Percentiles rank a stretch among this genome's conserved stretches.
Evolutionary conservation across 768 basidiomycete species (phyloP).

Genomic region (Suillus lakei): DNA sequence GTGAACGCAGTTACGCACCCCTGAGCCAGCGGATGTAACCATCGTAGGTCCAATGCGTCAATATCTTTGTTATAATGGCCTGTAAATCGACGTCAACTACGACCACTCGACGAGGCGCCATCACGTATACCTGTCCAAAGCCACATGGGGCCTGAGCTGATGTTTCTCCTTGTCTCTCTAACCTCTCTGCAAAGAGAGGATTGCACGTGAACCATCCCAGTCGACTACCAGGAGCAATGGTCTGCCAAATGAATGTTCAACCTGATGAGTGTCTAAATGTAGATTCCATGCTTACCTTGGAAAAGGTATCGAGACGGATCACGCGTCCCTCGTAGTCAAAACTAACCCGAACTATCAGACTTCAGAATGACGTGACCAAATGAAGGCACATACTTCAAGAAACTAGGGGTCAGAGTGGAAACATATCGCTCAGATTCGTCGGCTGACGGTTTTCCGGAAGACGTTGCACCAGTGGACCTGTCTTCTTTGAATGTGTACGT

Average conservation of each 20-base stretch:
- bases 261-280: background rate
- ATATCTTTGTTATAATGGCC: slow-evolving; percentile 62
- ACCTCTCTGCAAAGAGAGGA: slow-evolving; percentile 73
- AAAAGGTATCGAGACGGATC: slow-evolving; percentile 81
- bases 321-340: slow-evolving; percentile 84
- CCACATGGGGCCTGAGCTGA: slow-evolving; percentile 74
- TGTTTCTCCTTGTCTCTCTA: slow-evolving; percentile 72
- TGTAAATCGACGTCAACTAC: slow-evolving; percentile 18
- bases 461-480: slow-evolving; percentile 22
- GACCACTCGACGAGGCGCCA: slow-evolving; percentile 3
- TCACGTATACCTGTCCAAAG: slow-evolving; percentile 59
- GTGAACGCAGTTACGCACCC: slow-evolving; percentile 40
- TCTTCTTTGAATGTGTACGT: slow-evolving; percentile 52
- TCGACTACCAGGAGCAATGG: slow-evolving; percentile 76
- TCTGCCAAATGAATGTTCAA: slow-evolving; percentile 47
- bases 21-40: slow-evolving; percentile 83
- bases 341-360: slow-evolving; percentile 29
- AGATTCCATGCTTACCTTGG: slow-evolving; percentile 51
- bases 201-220: slow-evolving; percentile 84
- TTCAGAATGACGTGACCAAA: no score
- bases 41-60: slow-evolving; percentile 68
- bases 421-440: slow-evolving; percentile 52
- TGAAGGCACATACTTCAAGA: slow-evolving; percentile 48
- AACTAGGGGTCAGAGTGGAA: slow-evolving; percentile 62
- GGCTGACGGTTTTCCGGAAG: slow-evolving; percentile 25